phyloP scores from a whole-genome alignment of 139 green algal species.

The Ostreobium quekettii region DNA sequence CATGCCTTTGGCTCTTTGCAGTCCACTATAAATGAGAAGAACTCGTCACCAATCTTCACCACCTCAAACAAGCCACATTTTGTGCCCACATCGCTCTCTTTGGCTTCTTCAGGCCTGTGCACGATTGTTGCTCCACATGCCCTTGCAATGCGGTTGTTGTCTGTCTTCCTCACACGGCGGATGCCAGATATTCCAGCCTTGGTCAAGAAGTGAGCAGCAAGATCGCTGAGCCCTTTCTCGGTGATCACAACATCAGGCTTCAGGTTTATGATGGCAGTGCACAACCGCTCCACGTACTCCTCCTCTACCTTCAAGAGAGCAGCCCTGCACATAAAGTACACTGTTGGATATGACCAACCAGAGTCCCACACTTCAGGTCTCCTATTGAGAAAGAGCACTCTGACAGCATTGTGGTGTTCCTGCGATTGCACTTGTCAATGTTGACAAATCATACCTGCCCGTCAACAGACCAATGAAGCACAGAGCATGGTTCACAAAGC shows the following conservation, averaged over 20 bases:
- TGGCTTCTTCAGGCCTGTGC: conserved; percentile 78
- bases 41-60: conserved; percentile 96
- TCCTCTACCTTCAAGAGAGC: conserved; percentile 93
- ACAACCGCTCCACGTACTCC: conserved; percentile 77
- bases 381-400: too few relatives aligned
- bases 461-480: too few relatives aligned
- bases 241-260: conserved; percentile 98
- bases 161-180: conserved; percentile 93
- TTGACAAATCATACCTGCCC: too few relatives aligned
- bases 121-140: conserved; percentile 93
- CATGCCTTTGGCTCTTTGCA: conserved; percentile 96
- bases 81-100: conserved; percentile 87
- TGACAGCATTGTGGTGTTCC: too few relatives aligned
- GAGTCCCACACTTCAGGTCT: too few relatives aligned
- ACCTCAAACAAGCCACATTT: conserved; percentile 90
- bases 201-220: conserved; percentile 86
- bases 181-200: conserved; percentile 91
- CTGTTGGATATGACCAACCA: too few relatives aligned
- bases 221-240: conserved; percentile 92
- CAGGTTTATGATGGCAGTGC: conserved; percentile 72
- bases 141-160: conserved; percentile 97
- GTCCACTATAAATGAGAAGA: conserved; percentile 96
- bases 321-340: conserved; percentile 37
- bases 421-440: too few relatives aligned
- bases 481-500: too few relatives aligned